These are phyloP conservation scores for Candida vaughaniae DNA, from an alignment of 805 yeast genomes.

Conservation along the genomic window DNA sequence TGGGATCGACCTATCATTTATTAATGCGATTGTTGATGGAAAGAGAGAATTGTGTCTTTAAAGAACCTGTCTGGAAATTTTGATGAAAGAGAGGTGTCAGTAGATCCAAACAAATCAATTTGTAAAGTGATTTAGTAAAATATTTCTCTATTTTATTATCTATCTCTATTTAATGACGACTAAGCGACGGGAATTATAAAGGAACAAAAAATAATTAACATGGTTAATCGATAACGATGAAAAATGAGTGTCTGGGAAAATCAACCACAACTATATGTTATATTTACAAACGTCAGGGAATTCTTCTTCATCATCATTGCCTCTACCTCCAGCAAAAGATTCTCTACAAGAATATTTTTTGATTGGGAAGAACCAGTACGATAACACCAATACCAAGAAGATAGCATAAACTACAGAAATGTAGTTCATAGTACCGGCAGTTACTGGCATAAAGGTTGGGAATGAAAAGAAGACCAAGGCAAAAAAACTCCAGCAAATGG, in stretches of 20 bases:
- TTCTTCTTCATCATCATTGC: conserved; percentile 40
- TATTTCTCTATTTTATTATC: neutral
- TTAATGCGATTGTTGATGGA: conserved; percentile 50
- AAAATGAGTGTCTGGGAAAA: too few relatives aligned
- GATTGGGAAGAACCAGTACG: conserved; percentile 49
- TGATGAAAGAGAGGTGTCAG: conserved; percentile 56
- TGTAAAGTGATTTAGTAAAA: neutral
- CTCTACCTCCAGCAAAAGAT: conserved; percentile 42
- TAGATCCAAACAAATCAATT: conserved; percentile 34
- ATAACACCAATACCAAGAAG: conserved; percentile 40
- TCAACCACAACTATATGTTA: conserved; percentile 20
- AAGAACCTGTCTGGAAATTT: conserved; percentile 51
- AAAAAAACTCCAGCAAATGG: conserved; percentile 57
- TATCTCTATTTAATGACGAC: too few relatives aligned
- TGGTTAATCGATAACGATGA: too few relatives aligned
- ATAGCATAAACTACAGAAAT: conserved; percentile 53
- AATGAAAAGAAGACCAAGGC: conserved; percentile 61
- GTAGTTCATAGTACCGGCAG: conserved; percentile 64
- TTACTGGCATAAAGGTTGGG: conserved; percentile 64
- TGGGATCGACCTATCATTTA: conserved; percentile 21
- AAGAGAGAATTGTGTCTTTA: conserved; percentile 39
- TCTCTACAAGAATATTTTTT: conserved; percentile 35
- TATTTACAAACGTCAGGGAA: conserved; percentile 43
- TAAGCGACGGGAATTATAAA: too few relatives aligned
- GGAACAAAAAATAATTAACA: too few relatives aligned